Base-by-base conservation (phyloP, 192 early-diverging fungal species). In the Coemansia sp. region DNA sequence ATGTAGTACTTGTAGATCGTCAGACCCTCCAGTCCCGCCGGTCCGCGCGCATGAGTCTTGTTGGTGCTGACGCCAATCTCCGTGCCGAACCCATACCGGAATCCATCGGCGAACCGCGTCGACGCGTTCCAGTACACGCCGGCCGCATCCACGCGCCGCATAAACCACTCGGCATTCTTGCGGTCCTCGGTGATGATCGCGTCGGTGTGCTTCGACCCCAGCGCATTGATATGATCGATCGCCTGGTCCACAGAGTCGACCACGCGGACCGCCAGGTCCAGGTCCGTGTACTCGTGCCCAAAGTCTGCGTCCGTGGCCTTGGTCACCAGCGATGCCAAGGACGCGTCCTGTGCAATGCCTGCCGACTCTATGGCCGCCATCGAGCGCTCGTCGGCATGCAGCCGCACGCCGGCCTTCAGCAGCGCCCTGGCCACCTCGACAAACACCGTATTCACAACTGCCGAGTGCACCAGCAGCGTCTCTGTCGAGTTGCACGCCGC, bases 31-130 rank as follows among this genome's bases (percentile, higher is more conserved):
- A 99, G 78, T 0, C 97, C 97, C 4, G 97, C 97, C 1, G 97
- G 97, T 4, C 97, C 97, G 52, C 97, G 85, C 10, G 97, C 97
- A 68, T 99, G 97, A 1, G 95, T 98, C 77, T 99, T 99, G 83
- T 99, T 99, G 53, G 97, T 99, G 63, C 90, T 92, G 24, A 91
- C 92, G 23, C 96, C 96, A 58, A 98, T 93, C 75, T 98, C 96
- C 0, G 96, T 90, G 25, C 96, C 96, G 81, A 98, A 98, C 15
- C 96, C 96, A 77, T 95, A 97, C 53, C 95, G 84, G 86, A 98
- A 98, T 8, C 96, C 96, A 69, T 98, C 96, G 33, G 96, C 93
- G 80, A 98, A 97, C 17, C 96, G 80, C 18, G 93, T 96, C 57
- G 85, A 88, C 6, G 94, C 94, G 66, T 99, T 99, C 91, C 92